Evolutionary conservation across 1,284 basidiomycete genomes (phyloP), one percentile per base, ranked within the genome.

Genomic region (Marasmius oreades): DNA sequence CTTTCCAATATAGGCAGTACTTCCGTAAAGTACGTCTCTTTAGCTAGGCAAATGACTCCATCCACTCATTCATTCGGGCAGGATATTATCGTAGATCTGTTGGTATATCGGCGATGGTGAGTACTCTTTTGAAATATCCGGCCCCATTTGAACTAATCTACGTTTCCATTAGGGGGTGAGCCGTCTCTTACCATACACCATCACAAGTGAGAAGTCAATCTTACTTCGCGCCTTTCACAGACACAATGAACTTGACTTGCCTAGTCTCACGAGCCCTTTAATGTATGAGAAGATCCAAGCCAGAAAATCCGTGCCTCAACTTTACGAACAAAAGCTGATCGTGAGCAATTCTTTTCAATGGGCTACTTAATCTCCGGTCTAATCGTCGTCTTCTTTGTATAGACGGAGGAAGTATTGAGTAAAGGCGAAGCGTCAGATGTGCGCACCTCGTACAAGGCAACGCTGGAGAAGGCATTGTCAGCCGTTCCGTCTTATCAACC

Each of bases 231-330:
- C 33, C 8, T 50, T 16, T 16, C 14, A 6, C 36, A 90, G 90
- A 2, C 93, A 95, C 69, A 95, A 95, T 66, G 93, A 95, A 71
- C 81, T 95, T 33, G 93, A 96, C 66, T 83, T 95, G 62, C 95
- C 95, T 0, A 85, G 86, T 16, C 93, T 94, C 70, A 97, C 95
- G 0, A 89, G 92, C 66, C 93, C 92, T 0, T 73, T 86, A 22
- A 95, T 95, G 93, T 94, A 95, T 70, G 82, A 91, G 68, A 85
- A 90, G 72, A 93, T 94, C 63, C 79, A 85, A 5, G 79, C 83
- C 0, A 77, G 90, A 52, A 84, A 79, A 45, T 91, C 88, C 3
- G 90, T 95, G 5, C 92, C 93, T 5, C 78, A 84, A 53, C 71
- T 92, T 18, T 96, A 94, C 65, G 93, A 95, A 66, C 80, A 88